Evolutionary conservation across 1,284 basidiomycete species (phyloP).

Genomic region (Testicularia cyperi): DNA sequence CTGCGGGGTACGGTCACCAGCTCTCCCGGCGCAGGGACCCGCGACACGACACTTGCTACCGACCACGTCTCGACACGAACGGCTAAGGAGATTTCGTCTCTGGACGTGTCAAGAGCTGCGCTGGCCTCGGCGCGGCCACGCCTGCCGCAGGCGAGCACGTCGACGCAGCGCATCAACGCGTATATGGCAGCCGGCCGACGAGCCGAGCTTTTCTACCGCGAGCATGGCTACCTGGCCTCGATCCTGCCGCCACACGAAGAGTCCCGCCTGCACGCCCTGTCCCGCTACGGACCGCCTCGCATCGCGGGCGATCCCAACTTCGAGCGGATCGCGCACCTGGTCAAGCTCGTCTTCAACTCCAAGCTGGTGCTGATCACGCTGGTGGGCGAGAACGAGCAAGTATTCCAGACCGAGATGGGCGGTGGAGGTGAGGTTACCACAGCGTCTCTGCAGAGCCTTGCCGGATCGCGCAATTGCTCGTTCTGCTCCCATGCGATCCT

Average conservation of each 20-base stretch:
- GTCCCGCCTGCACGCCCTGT: constrained; percentile 42
- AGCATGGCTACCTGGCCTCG: constrained; percentile 50
- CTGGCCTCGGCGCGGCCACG: constrained; percentile 11
- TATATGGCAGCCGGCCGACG: constrained; percentile 44
- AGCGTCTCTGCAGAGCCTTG: constrained; percentile 27
- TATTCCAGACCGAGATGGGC: constrained; percentile 82
- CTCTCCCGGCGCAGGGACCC: constrained; percentile 7
- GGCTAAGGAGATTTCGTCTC: constrained; percentile 8
- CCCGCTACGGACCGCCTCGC: constrained; percentile 51
- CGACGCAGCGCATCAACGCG: constrained; percentile 35
- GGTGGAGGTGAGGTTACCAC: constrained; percentile 45
- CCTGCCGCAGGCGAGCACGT: constrained; percentile 6
- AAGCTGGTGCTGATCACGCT: constrained; percentile 80
- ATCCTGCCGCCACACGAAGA: constrained; percentile 49
- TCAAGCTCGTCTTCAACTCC: constrained; percentile 87
- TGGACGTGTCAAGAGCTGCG: constrained; percentile 24
- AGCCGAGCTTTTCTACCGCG: constrained; percentile 47
- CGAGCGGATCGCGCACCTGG: constrained; percentile 82
- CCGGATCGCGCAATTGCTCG: constrained; percentile 68
- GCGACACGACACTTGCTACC: too few species aligned
- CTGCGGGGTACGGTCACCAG: constrained; percentile 30
- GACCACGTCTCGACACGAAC: too few species aligned
- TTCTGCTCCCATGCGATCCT: constrained; percentile 82
- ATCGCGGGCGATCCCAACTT: constrained; percentile 78
- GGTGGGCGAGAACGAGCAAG: constrained; percentile 77